Evolutionary conservation across 805 yeast genomes (phyloP).

Genomic region (Kazachstania viticola): DNA sequence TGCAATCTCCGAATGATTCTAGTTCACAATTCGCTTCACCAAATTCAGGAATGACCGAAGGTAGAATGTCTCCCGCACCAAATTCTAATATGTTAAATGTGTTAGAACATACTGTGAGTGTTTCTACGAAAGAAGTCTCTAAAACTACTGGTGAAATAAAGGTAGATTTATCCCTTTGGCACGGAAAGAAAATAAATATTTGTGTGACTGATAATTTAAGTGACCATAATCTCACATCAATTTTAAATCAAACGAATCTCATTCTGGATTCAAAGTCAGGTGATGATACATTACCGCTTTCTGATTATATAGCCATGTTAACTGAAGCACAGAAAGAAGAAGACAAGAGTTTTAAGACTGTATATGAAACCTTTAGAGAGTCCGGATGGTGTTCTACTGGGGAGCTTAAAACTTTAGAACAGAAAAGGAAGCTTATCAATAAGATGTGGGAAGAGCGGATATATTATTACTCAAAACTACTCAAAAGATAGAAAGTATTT

Average conservation of each 20-base stretch:
- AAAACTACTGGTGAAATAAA: constrained; percentile 7
- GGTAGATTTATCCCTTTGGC: constrained; percentile 18
- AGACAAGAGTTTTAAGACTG: not conserved
- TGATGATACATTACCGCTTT: not conserved
- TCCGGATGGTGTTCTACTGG: constrained; percentile 22
- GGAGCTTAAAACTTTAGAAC: constrained; percentile 14
- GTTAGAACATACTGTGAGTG: too few species aligned
- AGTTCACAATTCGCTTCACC: not conserved
- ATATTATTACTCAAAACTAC: not conserved
- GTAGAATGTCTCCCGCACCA: not conserved
- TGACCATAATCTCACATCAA: not conserved
- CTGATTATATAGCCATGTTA: not conserved
- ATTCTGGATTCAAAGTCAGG: not conserved
- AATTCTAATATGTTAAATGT: not conserved
- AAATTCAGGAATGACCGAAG: not conserved
- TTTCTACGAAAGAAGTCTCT: not conserved
- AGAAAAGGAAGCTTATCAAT: constrained; percentile 17
- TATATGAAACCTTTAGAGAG: constrained; percentile 1
- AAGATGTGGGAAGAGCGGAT: constrained; percentile 25
- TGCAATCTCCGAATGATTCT: not conserved
- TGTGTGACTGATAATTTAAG: not conserved
- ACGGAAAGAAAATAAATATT: constrained; percentile 2
- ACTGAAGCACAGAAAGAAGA: not conserved
- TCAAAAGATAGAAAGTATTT: too few species aligned
- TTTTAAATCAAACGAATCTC: not conserved